Percentiles rank a stretch among this genome's conserved stretches.
Conservation (phyloP, 345 rosid species). For the Salix purpurea region DNA sequence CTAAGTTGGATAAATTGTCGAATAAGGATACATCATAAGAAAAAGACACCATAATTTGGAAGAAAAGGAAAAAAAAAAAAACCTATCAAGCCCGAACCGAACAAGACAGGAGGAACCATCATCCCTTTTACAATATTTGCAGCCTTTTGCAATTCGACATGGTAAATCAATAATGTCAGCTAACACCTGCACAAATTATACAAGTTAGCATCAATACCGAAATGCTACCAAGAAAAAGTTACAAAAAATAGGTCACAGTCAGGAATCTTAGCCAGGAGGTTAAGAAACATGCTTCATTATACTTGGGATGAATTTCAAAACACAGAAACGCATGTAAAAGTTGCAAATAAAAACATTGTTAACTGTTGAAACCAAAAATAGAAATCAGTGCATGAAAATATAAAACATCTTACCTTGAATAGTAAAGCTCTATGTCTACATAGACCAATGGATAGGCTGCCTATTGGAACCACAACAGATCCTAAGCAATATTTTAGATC, state of each 20-base stretch:
- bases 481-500: conserved; percentile 80
- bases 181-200: conserved; percentile 58
- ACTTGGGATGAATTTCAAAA: background rate
- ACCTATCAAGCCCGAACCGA: conserved; percentile 93
- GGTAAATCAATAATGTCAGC: conserved; percentile 93
- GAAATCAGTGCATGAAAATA: background rate
- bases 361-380: background rate
- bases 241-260: background rate
- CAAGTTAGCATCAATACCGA: background rate
- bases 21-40: background rate
- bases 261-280: background rate
- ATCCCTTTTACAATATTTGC: conserved; percentile 80
- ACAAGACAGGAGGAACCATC: conserved; percentile 98
- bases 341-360: background rate
- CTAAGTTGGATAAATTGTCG: background rate
- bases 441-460: conserved; percentile 85
- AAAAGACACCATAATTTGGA: background rate
- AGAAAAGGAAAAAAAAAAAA: conserved; percentile 1
- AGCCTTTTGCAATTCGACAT: conserved; percentile 96
- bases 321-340: background rate
- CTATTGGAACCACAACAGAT: conserved; percentile 82
- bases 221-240: conserved; percentile 1
- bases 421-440: conserved; percentile 95
- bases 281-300: background rate
- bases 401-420: conserved; percentile 56